Conservation (phyloP, 495 filamentous ascomycete genomes). For the Eremomyces bilateralis region DNA sequence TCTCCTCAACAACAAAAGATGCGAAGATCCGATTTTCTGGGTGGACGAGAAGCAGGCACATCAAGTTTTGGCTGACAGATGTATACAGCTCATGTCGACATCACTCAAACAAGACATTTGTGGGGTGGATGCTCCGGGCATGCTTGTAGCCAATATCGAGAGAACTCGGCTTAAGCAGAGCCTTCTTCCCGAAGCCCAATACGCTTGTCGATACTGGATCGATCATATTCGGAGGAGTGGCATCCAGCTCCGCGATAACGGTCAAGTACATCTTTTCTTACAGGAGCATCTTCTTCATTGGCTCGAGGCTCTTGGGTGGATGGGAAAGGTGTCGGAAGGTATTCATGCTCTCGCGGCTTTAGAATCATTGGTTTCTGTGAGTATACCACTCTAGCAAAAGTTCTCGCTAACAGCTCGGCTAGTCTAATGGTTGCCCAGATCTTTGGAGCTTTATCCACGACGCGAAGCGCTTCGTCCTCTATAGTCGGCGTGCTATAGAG, state of each 20-base stretch:
- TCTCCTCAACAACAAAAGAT: not conserved
- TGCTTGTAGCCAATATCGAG: not conserved
- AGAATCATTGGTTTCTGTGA: not conserved
- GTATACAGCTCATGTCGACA: too few species aligned
- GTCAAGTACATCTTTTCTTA: not conserved
- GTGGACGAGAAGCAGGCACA: too few species aligned
- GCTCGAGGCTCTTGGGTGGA: too few species aligned
- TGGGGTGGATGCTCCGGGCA: not conserved
- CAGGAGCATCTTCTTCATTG: too few species aligned
- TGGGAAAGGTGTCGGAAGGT: not conserved
- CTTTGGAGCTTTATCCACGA: not conserved
- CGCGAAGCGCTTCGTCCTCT: not conserved
- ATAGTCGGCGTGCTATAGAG: not conserved
- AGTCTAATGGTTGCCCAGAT: not conserved
- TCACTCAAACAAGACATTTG: conserved; percentile 1
- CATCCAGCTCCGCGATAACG: not conserved
- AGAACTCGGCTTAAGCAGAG: not conserved
- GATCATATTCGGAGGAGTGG: not conserved
- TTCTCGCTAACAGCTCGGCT: not conserved
- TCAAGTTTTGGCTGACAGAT: too few species aligned
- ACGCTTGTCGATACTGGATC: conserved; percentile 3
- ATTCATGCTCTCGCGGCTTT: not conserved
- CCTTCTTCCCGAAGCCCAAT: conserved; percentile 1
- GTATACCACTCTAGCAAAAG: not conserved
- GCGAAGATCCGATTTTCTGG: not conserved